These are phyloP conservation scores for Rhodotorula diobovata DNA, from an alignment of 768 basidiomycete species.

Conservation along the genomic window DNA sequence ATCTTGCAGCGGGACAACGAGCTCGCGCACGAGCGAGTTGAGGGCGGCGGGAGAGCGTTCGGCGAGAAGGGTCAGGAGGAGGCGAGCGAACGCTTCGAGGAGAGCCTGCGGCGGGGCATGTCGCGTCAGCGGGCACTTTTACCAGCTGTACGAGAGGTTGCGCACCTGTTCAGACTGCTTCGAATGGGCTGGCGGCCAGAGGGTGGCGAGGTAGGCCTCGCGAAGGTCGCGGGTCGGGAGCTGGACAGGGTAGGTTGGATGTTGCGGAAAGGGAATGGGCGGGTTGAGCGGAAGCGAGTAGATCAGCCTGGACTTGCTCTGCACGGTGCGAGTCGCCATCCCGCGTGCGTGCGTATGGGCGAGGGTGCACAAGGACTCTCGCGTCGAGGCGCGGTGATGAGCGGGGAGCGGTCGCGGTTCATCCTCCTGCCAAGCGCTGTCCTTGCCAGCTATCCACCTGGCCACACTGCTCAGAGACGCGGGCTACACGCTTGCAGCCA, in stretches of 20 bases:
- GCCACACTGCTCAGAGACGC: no score
- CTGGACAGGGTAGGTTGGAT: constrained; percentile 26
- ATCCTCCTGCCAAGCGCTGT: no score
- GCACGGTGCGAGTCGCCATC: neutral
- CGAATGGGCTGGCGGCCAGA: constrained; percentile 8
- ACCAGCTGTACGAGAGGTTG: fast-evolving
- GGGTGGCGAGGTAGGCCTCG: constrained; percentile 15
- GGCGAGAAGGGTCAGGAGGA: constrained; percentile 14
- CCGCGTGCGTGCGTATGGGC: neutral
- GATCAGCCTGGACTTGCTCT: constrained; percentile 5
- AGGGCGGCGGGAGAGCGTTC: neutral
- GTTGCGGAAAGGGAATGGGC: constrained; percentile 24
- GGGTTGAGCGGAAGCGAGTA: constrained; percentile 15
- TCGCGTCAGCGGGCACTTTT: neutral
- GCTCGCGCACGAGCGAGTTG: constrained; percentile 1
- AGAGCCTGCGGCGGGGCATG: neutral
- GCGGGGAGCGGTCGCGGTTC: neutral
- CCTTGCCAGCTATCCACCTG: no score
- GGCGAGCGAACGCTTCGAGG: constrained; percentile 30
- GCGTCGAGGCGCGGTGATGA: constrained; percentile 1
- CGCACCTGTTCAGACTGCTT: constrained; percentile 3
- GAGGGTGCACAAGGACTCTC: neutral
- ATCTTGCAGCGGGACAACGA: constrained; percentile 25
- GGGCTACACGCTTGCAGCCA: no score
- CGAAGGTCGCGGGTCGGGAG: constrained; percentile 22